Evolutionary conservation across 495 filamentous ascomycete species (phyloP).

Genomic region (Articulospora tetracladia): DNA sequence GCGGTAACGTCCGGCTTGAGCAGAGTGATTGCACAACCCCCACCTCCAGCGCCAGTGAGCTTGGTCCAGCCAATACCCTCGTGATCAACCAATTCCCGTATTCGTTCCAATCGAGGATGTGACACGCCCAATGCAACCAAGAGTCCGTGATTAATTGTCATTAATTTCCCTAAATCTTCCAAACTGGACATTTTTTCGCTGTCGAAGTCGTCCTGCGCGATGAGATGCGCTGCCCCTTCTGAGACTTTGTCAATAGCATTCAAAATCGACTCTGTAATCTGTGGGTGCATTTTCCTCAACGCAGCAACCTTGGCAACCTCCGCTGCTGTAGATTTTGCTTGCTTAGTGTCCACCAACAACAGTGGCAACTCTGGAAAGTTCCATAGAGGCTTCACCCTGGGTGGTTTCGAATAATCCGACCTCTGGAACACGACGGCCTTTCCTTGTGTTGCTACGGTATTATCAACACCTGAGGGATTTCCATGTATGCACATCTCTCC

Average conservation of each 20-base stretch:
- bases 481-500: constrained; percentile 96
- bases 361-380: constrained; percentile 89
- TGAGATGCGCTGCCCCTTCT: constrained; percentile 64
- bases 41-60: constrained; percentile 90
- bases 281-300: constrained; percentile 64
- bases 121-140: constrained; percentile 87
- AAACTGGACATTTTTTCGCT: constrained; percentile 52
- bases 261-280: constrained; percentile 72
- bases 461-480: constrained; percentile 94
- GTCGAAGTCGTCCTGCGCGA: constrained; percentile 61
- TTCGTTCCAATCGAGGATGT: constrained; percentile 86
- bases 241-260: constrained; percentile 82
- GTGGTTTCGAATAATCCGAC: constrained; percentile 71
- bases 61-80: constrained; percentile 95
- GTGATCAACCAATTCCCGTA: constrained; percentile 86
- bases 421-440: constrained; percentile 91
- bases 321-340: constrained; percentile 72
- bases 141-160: constrained; percentile 89
- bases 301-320: constrained; percentile 84
- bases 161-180: constrained; percentile 72
- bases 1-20: constrained; percentile 56
- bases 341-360: constrained; percentile 81
- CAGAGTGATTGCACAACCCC: constrained; percentile 90
- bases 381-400: constrained; percentile 68
- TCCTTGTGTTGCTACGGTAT: constrained; percentile 90